phyloP scores from a whole-genome alignment of 2,329 filamentous ascomycete species.

The Rutstroemia sp. region DNA sequence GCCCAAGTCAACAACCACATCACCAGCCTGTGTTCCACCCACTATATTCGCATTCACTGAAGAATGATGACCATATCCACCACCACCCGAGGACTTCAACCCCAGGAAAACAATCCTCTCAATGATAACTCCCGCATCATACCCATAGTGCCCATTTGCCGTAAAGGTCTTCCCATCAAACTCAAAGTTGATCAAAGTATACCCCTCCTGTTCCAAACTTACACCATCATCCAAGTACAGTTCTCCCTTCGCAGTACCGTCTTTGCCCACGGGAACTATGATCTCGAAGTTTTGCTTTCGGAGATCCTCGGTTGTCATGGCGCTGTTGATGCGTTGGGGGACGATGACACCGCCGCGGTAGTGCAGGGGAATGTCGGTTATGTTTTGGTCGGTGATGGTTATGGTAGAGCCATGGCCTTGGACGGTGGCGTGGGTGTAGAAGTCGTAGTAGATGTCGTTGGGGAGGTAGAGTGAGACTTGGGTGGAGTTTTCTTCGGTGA shows the following conservation, averaged over 20 bases:
- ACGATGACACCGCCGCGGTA: conserved; percentile 58
- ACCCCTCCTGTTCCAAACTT: conserved; percentile 49
- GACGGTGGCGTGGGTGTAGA: conserved; percentile 41
- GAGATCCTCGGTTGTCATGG: conserved; percentile 57
- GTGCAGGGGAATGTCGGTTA: conserved; percentile 56
- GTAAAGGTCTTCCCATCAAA: conserved; percentile 47
- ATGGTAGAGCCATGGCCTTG: conserved; percentile 35
- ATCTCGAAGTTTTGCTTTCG: conserved; percentile 62
- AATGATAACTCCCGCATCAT: conserved; percentile 37
- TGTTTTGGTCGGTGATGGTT: conserved; percentile 33
- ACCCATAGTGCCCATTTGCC: conserved; percentile 39
- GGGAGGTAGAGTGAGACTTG: conserved; percentile 43
- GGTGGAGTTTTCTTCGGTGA: conserved; percentile 37
- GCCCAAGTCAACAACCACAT: not conserved
- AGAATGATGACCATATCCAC: not conserved
- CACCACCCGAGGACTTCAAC: not conserved
- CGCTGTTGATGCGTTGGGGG: conserved; percentile 47
- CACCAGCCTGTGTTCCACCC: not conserved
- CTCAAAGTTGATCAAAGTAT: conserved; percentile 51
- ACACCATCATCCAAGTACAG: conserved; percentile 77
- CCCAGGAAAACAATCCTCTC: conserved; percentile 45
- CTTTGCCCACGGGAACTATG: conserved; percentile 54
- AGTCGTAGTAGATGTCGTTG: conserved; percentile 42
- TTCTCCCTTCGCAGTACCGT: conserved; percentile 57
- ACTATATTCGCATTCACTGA: too few species aligned